Evolutionary conservation across 2,329 filamentous ascomycete species (phyloP), one percentile per base, ranked within the genome.

Genomic region (Chaetomiaceae sp.): DNA sequence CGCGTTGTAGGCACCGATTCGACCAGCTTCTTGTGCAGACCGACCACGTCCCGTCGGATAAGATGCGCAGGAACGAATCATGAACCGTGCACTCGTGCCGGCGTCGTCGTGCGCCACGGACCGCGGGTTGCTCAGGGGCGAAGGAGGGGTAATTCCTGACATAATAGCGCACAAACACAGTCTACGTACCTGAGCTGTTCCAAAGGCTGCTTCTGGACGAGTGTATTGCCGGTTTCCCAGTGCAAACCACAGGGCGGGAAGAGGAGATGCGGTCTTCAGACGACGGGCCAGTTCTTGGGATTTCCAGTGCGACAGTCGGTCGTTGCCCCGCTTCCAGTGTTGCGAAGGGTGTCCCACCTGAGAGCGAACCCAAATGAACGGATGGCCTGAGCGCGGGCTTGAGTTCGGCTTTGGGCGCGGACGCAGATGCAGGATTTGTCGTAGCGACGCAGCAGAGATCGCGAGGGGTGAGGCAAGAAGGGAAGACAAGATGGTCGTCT

Each of bases 311-410:
- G n/a, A n/a, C n/a, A n/a, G n/a, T n/a, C n/a, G n/a, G n/a, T n/a
- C n/a, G n/a, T 24, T 53, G 51, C 48, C 51, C 51, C 51, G 51
- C 51, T 53, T 50, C 43, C 39, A 45, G 35, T 35, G 40, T 38
- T 45, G 42, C n/a, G 18, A 6, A 17, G 20, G 29, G n/a, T n/a
- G n/a, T n/a, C n/a, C n/a, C n/a, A n/a, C 20, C 20, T 32, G 18
- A 22, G 15, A n/a, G 17, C 10, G 37, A 17, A 3, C 14, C 6
- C 5, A 47, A 53, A 49, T 47, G 51, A 47, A 51, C 36, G 51
- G 38, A 51, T 43, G 46, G 45, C 38, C 33, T 34, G 27, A 24
- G 27, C 36, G 33, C 35, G 37, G 35, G 32, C 40, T 48, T 33
- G 10, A 9, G 29, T 15, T 42, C 9, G 18, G 26, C 38, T 34